phyloP scores from a whole-genome alignment of 2,329 filamentous ascomycete genomes.

The Fusarium nelsonii region DNA sequence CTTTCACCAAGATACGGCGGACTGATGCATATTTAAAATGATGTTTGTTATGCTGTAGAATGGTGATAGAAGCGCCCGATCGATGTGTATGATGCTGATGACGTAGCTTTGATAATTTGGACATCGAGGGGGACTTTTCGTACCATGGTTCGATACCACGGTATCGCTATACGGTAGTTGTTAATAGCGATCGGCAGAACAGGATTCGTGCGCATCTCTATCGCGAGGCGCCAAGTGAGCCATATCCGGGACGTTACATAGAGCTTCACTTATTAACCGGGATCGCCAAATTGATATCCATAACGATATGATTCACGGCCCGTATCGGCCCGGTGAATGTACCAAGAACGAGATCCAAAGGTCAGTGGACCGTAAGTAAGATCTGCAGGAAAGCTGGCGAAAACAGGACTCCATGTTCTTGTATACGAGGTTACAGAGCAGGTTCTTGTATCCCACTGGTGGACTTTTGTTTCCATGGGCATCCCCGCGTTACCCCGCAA shows the following conservation, averaged over 20 bases:
- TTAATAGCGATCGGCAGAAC: background rate
- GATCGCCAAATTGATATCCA: background rate
- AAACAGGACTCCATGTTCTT: background rate
- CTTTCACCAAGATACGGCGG: too few relatives aligned
- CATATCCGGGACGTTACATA: background rate
- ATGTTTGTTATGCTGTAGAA: background rate
- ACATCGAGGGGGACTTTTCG: background rate
- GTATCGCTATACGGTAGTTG: background rate
- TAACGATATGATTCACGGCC: background rate
- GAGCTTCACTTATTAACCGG: background rate
- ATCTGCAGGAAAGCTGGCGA: background rate
- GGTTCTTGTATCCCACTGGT: background rate
- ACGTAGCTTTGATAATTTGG: background rate
- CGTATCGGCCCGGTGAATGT: background rate
- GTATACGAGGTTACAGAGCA: background rate
- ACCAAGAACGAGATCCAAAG: background rate
- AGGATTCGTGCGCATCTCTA: constrained; percentile 16
- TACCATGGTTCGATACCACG: background rate
- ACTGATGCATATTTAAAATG: background rate
- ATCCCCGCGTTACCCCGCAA: constrained; percentile 20
- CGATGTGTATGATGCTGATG: background rate
- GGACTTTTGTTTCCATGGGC: background rate
- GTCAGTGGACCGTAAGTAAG: too few relatives aligned
- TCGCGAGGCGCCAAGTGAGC: background rate
- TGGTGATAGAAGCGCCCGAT: too few relatives aligned